Conservation (phyloP, 164 flowering plant species). For the Pachysandra terminalis region DNA sequence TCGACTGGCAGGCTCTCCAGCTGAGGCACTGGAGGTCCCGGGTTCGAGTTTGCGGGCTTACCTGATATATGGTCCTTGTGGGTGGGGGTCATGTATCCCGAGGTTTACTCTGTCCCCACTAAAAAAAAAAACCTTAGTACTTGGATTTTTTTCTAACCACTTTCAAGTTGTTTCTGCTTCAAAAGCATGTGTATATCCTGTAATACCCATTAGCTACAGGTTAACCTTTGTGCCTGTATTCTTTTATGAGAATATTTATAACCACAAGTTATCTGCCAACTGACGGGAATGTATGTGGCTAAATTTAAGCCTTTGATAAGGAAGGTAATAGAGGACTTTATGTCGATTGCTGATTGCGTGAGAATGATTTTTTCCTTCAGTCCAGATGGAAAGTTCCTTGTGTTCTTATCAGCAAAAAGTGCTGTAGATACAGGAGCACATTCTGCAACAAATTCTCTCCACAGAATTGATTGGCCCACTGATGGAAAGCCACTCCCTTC, state of each 20-base stretch:
- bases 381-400: slow-evolving; percentile 81
- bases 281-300: background rate
- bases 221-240: background rate
- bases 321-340: background rate
- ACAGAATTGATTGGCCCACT: slow-evolving; percentile 78
- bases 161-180: no score
- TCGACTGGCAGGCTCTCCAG: no score
- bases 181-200: background rate
- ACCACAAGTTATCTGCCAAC: background rate
- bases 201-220: background rate
- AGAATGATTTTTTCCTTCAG: slow-evolving; percentile 36
- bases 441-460: slow-evolving; percentile 84
- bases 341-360: slow-evolving; percentile 9
- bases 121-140: no score
- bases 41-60: no score
- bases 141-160: no score
- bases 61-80: no score
- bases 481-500: slow-evolving; percentile 42
- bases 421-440: slow-evolving; percentile 89
- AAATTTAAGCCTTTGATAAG: background rate
- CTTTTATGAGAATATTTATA: background rate
- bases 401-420: slow-evolving; percentile 73
- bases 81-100: no score
- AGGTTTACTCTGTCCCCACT: no score
- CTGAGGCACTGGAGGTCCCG: no score